Conservation (phyloP, 345 rosid genomes). For the Euphorbia pulcherrima region DNA sequence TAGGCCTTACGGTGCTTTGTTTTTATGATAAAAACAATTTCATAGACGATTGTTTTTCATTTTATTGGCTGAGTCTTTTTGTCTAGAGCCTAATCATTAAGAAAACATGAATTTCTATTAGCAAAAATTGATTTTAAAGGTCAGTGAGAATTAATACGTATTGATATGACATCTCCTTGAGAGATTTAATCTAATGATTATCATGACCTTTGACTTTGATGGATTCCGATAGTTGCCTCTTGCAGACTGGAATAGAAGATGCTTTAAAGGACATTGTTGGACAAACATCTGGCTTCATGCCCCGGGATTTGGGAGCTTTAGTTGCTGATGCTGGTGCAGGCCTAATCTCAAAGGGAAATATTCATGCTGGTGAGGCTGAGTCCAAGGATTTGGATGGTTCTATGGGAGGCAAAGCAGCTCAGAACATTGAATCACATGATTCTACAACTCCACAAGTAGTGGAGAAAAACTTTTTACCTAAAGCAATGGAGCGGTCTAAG, state of each 20-base stretch:
- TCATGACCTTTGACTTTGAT: slow-evolving; percentile 23
- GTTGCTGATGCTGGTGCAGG: slow-evolving; percentile 86
- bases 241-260: slow-evolving; percentile 65
- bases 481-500: slow-evolving; percentile 82
- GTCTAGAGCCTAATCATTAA: background rate
- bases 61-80: background rate
- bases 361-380: slow-evolving; percentile 34
- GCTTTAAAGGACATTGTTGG: slow-evolving; percentile 66
- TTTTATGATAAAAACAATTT: background rate
- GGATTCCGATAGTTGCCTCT: slow-evolving; percentile 24
- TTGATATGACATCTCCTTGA: background rate
- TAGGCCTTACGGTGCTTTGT: background rate
- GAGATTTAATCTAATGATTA: background rate
- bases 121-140: background rate
- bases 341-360: slow-evolving; percentile 43
- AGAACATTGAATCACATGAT: slow-evolving; percentile 26
- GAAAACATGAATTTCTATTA: background rate
- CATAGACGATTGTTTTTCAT: slow-evolving; percentile 9
- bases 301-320: slow-evolving; percentile 78
- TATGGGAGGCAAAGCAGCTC: slow-evolving; percentile 29
- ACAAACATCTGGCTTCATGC: slow-evolving; percentile 93
- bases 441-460: slow-evolving; percentile 24
- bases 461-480: slow-evolving; percentile 52
- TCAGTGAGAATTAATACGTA: background rate
- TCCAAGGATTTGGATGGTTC: slow-evolving; percentile 28